Conservation (phyloP, 768 basidiomycete genomes). For the Tylopilus sp. region DNA sequence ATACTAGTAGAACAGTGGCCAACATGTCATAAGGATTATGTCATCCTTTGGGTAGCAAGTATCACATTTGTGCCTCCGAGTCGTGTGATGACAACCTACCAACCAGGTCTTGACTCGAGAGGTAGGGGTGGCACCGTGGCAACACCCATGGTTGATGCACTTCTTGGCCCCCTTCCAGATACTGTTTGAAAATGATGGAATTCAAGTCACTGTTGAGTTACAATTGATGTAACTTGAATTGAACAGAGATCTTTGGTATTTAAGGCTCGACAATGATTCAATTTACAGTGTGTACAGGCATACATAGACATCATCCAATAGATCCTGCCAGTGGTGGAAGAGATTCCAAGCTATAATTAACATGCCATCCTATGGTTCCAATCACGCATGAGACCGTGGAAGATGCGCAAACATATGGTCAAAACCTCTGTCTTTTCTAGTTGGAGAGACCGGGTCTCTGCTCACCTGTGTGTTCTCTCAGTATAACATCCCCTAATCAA, state of each 20-base stretch:
- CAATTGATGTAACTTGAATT: not conserved
- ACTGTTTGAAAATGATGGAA: not conserved
- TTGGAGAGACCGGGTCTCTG: too few species aligned
- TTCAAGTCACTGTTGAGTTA: not conserved
- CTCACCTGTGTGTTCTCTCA: too few species aligned
- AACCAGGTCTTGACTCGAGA: constrained; percentile 10
- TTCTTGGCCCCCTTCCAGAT: not conserved
- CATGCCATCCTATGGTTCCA: constrained; percentile 6
- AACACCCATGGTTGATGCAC: constrained; percentile 3
- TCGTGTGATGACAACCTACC: constrained; percentile 16
- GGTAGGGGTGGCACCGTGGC: not conserved
- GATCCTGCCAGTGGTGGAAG: not conserved
- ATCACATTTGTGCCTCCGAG: constrained; percentile 16
- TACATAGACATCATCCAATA: not conserved
- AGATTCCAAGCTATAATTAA: constrained; percentile 5
- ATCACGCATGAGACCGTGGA: not conserved
- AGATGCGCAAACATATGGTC: constrained; percentile 3
- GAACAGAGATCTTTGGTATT: too few species aligned
- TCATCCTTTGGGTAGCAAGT: not conserved
- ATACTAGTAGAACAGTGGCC: too few species aligned
- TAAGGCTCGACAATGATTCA: not conserved
- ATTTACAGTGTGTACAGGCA: not conserved
- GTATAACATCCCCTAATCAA: too few species aligned
- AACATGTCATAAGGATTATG: too few species aligned
- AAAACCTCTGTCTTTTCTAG: too few species aligned